These are phyloP conservation scores for Heterobasidion parviporum DNA, from an alignment of 1,284 basidiomycete species.

Conservation along the genomic window DNA sequence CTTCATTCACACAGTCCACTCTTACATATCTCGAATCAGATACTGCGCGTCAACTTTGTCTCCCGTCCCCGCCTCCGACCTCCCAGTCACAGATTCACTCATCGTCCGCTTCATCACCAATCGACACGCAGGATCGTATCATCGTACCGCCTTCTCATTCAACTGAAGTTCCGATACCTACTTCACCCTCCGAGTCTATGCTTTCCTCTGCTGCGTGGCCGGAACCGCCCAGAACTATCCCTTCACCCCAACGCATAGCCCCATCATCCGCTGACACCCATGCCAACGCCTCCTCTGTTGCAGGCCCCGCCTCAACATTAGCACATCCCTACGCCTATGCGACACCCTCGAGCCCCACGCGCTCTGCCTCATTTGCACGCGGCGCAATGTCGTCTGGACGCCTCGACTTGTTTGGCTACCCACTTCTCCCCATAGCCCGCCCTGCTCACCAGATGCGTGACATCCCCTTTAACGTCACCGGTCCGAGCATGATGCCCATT, in stretches of 20 bases:
- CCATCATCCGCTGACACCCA: neutral
- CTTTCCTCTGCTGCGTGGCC: constrained; percentile 22
- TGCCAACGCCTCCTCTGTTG: neutral
- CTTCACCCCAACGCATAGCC: constrained; percentile 2
- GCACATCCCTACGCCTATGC: constrained; percentile 5
- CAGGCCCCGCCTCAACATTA: neutral
- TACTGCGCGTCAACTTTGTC: constrained; percentile 11
- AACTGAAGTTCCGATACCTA: neutral
- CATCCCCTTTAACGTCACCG: constrained; percentile 9
- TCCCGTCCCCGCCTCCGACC: constrained; percentile 9
- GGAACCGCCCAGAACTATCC: constrained; percentile 18
- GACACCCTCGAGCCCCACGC: constrained; percentile 13
- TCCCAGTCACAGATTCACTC: neutral
- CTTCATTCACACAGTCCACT: constrained; percentile 38
- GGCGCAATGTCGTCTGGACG: constrained; percentile 5
- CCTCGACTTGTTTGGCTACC: constrained; percentile 13
- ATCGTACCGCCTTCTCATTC: constrained; percentile 1
- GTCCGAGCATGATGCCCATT: constrained; percentile 10
- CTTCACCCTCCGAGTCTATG: constrained; percentile 13
- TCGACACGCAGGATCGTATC: neutral
- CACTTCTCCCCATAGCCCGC: constrained; percentile 6
- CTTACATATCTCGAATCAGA: constrained; percentile 33
- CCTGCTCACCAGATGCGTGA: constrained; percentile 5
- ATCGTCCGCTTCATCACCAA: neutral
- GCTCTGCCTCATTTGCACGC: constrained; percentile 20